Conservation (phyloP, 768 basidiomycete species). For the Boletus tomentosulus region DNA sequence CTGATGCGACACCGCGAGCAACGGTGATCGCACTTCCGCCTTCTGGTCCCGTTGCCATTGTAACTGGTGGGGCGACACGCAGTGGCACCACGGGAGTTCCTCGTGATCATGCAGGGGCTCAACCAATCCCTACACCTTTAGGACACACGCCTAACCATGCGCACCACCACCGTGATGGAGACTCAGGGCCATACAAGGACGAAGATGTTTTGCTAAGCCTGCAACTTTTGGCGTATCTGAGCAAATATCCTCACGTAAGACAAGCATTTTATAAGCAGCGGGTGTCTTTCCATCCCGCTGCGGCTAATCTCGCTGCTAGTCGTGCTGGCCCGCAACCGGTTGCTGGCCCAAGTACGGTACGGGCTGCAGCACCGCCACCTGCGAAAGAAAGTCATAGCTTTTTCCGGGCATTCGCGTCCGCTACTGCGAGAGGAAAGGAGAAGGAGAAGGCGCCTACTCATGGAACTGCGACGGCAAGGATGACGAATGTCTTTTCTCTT, state of each 20-base stretch:
- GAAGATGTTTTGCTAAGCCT: constrained; percentile 90
- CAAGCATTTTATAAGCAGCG: constrained; percentile 92
- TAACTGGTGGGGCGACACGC: constrained; percentile 14
- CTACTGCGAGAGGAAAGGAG: constrained; percentile 40
- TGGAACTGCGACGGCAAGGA: constrained; percentile 35
- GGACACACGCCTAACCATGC: constrained; percentile 30
- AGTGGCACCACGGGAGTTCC: constrained; percentile 7
- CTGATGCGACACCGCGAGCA: constrained; percentile 63
- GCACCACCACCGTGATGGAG: constrained; percentile 38
- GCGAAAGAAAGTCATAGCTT: constrained; percentile 38
- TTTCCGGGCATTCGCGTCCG: constrained; percentile 43
- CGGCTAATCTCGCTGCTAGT: constrained; percentile 38
- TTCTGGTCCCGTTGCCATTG: constrained; percentile 12
- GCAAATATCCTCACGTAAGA: constrained; percentile 96
- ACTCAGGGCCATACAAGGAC: constrained; percentile 77
- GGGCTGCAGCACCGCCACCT: constrained; percentile 13
- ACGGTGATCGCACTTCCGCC: constrained; percentile 52
- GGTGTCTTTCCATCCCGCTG: constrained; percentile 77
- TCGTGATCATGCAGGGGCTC: constrained; percentile 18
- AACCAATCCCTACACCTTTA: constrained; percentile 12
- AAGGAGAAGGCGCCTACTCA: constrained; percentile 38
- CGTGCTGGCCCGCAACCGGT: constrained; percentile 23
- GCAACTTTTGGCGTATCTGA: constrained; percentile 92
- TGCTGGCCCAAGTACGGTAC: constrained; percentile 25
- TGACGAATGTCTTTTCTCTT: constrained; percentile 92